Evolutionary conservation across 225 moss, liverwort and hornwort species (phyloP).

Genomic region (Rhytidiadelphus loreus): DNA sequence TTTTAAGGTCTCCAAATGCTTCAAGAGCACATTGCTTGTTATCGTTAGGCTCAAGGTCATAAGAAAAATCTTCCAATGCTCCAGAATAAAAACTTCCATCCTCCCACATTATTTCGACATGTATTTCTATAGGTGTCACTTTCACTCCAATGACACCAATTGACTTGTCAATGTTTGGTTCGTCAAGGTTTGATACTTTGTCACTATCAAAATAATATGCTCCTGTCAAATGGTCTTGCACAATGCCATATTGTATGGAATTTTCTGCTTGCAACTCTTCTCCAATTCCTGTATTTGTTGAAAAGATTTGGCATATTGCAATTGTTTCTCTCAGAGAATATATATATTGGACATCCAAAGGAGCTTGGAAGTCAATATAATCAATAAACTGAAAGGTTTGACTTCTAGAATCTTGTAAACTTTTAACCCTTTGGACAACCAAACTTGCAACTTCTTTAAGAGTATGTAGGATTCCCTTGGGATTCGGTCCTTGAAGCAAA

Average conservation of each 20-base stretch:
- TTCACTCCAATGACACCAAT: background rate
- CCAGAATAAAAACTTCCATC: background rate
- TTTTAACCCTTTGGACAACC: background rate
- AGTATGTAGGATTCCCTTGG: fast-evolving
- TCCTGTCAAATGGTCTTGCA: background rate
- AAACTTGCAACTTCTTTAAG: background rate
- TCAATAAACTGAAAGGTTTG: background rate
- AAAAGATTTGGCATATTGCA: background rate
- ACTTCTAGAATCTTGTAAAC: background rate
- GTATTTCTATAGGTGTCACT: background rate
- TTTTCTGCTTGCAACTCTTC: too few relatives aligned
- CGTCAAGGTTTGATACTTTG: too few relatives aligned
- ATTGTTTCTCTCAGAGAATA: background rate
- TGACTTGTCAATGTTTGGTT: background rate
- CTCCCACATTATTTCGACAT: background rate
- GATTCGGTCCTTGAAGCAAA: background rate
- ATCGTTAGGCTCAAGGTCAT: background rate
- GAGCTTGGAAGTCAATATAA: background rate
- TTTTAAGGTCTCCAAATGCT: background rate
- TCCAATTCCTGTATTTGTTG: background rate
- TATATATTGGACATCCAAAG: background rate
- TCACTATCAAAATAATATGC: background rate
- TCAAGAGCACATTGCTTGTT: background rate
- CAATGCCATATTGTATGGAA: background rate
- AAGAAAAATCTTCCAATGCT: background rate